These are phyloP conservation scores for Lactarius vividus DNA, from an alignment of 768 basidiomycete species.

Conservation along the genomic window DNA sequence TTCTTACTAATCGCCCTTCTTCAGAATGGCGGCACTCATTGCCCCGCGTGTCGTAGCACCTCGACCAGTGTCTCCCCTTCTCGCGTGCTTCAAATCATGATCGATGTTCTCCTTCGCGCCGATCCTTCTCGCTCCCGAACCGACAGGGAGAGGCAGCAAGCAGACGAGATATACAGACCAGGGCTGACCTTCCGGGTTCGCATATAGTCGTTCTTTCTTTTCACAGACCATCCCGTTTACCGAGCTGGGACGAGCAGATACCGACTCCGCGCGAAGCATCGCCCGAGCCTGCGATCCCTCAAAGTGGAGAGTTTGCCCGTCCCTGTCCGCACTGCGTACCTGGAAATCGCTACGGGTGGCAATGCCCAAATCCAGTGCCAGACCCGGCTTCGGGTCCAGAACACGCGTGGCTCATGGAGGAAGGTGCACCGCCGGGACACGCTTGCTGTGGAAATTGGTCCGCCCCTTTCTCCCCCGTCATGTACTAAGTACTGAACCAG, in stretches of 20 bases:
- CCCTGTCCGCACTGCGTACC: conserved; percentile 78
- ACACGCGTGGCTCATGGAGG: conserved; percentile 73
- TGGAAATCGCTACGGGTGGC: conserved; percentile 74
- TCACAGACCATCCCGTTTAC: conserved; percentile 1
- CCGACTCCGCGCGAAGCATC: conserved; percentile 73
- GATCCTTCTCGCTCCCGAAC: conserved; percentile 67
- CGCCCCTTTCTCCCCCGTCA: conserved; percentile 21
- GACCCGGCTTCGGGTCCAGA: conserved; percentile 69
- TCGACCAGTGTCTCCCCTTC: conserved; percentile 70
- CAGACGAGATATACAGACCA: conserved; percentile 72
- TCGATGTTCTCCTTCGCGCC: conserved; percentile 68
- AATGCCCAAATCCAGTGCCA: conserved; percentile 74
- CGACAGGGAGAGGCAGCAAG: conserved; percentile 71
- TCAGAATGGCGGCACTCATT: conserved; percentile 82
- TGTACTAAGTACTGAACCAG: conserved; percentile 6
- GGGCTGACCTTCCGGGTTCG: conserved; percentile 61
- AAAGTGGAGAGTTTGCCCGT: conserved; percentile 60
- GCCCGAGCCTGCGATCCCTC: conserved; percentile 70
- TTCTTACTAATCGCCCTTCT: conserved; percentile 5
- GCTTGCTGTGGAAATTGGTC: conserved; percentile 81
- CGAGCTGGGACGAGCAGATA: conserved; percentile 44
- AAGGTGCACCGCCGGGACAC: conserved; percentile 78
- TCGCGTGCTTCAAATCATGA: conserved; percentile 65
- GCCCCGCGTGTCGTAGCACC: conserved; percentile 75
- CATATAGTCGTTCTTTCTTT: conserved; percentile 30